Evolutionary conservation across 2,329 filamentous ascomycete genomes (phyloP), one percentile per base, ranked within the genome.

Genomic region (Fusarium redolens): DNA sequence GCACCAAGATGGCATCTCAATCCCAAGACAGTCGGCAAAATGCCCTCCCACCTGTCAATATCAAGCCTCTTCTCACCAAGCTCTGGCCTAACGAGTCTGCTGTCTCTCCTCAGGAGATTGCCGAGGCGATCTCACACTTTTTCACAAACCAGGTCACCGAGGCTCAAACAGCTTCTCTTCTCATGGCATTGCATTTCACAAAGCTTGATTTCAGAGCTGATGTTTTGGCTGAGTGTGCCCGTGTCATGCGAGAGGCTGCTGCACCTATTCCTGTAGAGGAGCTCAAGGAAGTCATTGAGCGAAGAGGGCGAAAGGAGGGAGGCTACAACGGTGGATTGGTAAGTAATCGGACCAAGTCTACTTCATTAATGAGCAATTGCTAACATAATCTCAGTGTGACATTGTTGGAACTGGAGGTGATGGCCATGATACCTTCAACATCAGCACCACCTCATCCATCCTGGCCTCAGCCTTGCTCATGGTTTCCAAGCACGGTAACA

Each of bases 401-500:
- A 98, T 99, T 81, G 96, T 99, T 65, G 96, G 96, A 75, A 99
- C 96, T 12, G 96, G 96, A 74, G 96, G 96, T 79, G 96, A 99
- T 85, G 92, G 93, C 25, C 95, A 98, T 87, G 94, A 97, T 82
- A 99, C 96, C 38, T 99, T 97, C 90, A 99, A 99, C 82, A 96
- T 99, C 81, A 96, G 93, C 76, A 99, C 96, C 8, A 97, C 96
- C 11, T 91, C 96, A 5, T 97, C 95, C 22, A 98, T 99, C 79
- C 86, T 99, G 54, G 94, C 94, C 51, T 97, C 95, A 10, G 91
- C 95, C 8, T 86, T 97, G 33, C 89, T 99, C 40, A 88, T 97
- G 77, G 88, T 97, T 64, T 94, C 93, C 74, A 99, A 99, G 85
- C 96, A 99, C 84, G 96, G 96, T 73, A 99, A 99, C 86, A 92